phyloP scores from a whole-genome alignment of 768 basidiomycete genomes.

The Tulasnella sp. region DNA sequence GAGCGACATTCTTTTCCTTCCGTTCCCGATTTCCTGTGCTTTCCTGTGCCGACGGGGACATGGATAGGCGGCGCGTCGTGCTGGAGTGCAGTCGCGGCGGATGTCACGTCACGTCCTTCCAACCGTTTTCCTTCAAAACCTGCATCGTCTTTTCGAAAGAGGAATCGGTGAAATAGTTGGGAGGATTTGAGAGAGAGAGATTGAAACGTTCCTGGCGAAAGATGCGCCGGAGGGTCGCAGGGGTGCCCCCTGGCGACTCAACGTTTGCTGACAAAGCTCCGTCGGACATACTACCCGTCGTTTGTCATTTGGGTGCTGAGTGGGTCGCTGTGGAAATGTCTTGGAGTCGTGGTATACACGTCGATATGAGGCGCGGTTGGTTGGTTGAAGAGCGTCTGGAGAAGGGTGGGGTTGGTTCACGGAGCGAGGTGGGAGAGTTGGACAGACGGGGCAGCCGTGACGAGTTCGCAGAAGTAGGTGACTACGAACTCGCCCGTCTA shows the following conservation, averaged over 20 bases:
- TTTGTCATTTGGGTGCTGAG: not conserved
- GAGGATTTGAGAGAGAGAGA: not conserved
- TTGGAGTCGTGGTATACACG: not conserved
- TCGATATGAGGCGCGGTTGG: not conserved
- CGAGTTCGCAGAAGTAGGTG: no score
- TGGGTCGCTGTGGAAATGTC: not conserved
- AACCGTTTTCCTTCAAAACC: not conserved
- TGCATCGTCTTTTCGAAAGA: not conserved
- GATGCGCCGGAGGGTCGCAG: not conserved
- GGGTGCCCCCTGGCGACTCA: not conserved
- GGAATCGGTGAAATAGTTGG: not conserved
- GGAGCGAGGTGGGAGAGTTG: not conserved
- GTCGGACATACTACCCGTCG: not conserved
- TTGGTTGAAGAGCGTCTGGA: not conserved
- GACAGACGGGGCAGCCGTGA: no score
- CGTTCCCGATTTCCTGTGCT: no score
- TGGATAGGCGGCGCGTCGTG: no score
- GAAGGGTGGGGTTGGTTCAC: conserved; percentile 15
- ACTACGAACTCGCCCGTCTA: no score
- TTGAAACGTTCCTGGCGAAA: not conserved
- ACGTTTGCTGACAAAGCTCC: not conserved
- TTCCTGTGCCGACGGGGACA: no score
- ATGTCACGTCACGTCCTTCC: no score
- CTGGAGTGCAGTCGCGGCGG: no score
- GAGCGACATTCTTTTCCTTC: no score